Conservation (phyloP, 2,329 filamentous ascomycete genomes). For the Cladophialophora yegresii region DNA sequence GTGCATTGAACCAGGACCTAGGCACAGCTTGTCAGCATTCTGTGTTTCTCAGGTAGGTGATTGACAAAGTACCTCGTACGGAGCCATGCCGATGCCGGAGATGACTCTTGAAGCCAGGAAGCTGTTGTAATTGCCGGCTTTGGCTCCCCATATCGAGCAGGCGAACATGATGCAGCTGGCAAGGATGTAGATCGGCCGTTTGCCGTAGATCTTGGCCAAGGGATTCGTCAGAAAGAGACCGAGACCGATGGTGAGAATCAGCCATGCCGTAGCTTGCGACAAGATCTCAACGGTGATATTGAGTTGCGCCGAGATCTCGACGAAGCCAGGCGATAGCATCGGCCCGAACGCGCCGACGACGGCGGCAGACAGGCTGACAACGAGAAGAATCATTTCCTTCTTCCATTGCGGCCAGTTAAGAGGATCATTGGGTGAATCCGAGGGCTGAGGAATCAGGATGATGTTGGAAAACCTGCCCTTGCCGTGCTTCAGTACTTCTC, state of each 20-base stretch:
- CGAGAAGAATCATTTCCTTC: slow-evolving; percentile 51
- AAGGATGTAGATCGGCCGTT: slow-evolving; percentile 46
- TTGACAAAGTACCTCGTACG: slow-evolving; percentile 44
- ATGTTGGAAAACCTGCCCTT: slow-evolving; percentile 36
- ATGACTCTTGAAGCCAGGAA: slow-evolving; percentile 49
- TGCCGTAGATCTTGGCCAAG: slow-evolving; percentile 47
- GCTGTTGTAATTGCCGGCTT: slow-evolving; percentile 41
- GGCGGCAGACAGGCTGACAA: slow-evolving; percentile 51
- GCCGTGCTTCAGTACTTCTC: slow-evolving; percentile 38
- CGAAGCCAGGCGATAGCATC: slow-evolving; percentile 55
- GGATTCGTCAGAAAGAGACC: slow-evolving; percentile 46
- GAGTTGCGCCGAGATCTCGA: slow-evolving; percentile 45
- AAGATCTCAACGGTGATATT: slow-evolving; percentile 32
- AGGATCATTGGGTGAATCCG: slow-evolving; percentile 39
- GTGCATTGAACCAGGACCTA: slow-evolving; percentile 53
- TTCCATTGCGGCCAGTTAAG: slow-evolving; percentile 45
- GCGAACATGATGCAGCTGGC: slow-evolving; percentile 43
- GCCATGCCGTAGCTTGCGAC: slow-evolving; percentile 28
- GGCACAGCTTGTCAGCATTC: background rate
- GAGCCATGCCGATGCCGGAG: slow-evolving; percentile 49
- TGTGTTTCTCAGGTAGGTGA: slow-evolving; percentile 37
- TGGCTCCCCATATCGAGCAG: slow-evolving; percentile 45
- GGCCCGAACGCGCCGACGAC: slow-evolving; percentile 56
- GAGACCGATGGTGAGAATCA: slow-evolving; percentile 39
- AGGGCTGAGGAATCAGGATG: slow-evolving; percentile 37